Evolutionary conservation across 169 alveolate species (phyloP).

Genomic region (Cryptosporidium sp.): DNA sequence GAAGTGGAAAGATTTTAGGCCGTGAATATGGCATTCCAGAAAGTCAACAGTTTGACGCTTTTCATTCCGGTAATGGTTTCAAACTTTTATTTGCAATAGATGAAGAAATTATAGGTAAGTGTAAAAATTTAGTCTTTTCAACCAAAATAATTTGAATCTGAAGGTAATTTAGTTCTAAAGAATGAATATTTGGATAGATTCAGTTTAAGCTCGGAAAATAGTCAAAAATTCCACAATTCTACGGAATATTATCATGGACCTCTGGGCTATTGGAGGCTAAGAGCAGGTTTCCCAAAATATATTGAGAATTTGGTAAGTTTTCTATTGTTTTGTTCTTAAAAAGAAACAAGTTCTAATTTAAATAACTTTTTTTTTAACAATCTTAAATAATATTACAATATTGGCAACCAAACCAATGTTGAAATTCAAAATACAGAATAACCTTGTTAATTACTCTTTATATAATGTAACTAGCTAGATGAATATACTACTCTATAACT

Average conservation of each 20-base stretch:
- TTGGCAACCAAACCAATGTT: background rate
- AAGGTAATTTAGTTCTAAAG: constrained; percentile 20
- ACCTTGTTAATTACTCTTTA: constrained; percentile 19
- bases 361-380: background rate
- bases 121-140: background rate
- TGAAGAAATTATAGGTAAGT: constrained; percentile 65
- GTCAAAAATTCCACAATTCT: background rate
- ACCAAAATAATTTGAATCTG: background rate
- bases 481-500: constrained; percentile 5
- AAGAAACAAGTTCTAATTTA: background rate
- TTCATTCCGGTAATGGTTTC: background rate
- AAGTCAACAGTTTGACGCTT: background rate
- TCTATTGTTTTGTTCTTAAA: background rate
- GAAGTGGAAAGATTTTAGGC: background rate
- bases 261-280: constrained; percentile 68
- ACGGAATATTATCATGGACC: background rate
- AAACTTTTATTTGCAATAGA: constrained; percentile 45
- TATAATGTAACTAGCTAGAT: constrained; percentile 9
- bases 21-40: background rate
- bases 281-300: constrained; percentile 53
- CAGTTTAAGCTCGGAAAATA: background rate
- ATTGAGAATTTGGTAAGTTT: constrained; percentile 64
- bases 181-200: background rate
- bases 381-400: no score
- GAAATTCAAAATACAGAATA: background rate